Evolutionary conservation across 148 eudicot genomes (phyloP), one percentile per base, ranked within the genome.

Genomic region (Rhododendron griersonianum): DNA sequence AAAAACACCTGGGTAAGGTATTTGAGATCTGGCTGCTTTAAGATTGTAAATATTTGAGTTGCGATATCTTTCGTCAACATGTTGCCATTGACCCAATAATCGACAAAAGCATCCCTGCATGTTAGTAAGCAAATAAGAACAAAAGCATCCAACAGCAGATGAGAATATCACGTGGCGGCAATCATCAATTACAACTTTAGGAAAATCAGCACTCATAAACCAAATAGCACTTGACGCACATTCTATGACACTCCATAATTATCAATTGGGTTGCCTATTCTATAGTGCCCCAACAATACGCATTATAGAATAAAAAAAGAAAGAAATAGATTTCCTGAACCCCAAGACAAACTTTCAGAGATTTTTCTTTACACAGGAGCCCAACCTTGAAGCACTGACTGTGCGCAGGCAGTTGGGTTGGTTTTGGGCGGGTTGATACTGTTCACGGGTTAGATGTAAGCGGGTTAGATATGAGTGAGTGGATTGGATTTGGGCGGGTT

Each of bases 31-130:
- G 97, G 96, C 87, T 95, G 95, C 91, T 93, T 96, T 92, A 95
- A 88, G 85, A 96, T 90, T 83, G 90, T 90, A 89, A 83, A 95
- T 86, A 96, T 91, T 86, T 96, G 99, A 65, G 92, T 91, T 81
- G 96, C 93, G 81, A 87, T 86, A 85, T 96, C 99, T 92, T 93
- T 83, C 18, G 95, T 91, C 95, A 96, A 89, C 92, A 95, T 91
- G 91, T 94, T 95, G 74, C 96, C 93, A 89, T 92, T 91, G 85
- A 96, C 93, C 99, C 99, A 96, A 88, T 91, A 96, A 87, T 96
- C 94, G 86, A 92, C 95, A 95, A 96, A 96, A 57, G 95, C 94
- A 90, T 96, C 98, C 91, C 99, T 96, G 84, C 89, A 91, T 23
- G 59, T 78, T 3, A 35, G 30, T 45, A 76, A 53, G 75, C 81